These are phyloP conservation scores for Rosa hybrid DNA, from an alignment of 331 rosid species.

Conservation along the genomic window DNA sequence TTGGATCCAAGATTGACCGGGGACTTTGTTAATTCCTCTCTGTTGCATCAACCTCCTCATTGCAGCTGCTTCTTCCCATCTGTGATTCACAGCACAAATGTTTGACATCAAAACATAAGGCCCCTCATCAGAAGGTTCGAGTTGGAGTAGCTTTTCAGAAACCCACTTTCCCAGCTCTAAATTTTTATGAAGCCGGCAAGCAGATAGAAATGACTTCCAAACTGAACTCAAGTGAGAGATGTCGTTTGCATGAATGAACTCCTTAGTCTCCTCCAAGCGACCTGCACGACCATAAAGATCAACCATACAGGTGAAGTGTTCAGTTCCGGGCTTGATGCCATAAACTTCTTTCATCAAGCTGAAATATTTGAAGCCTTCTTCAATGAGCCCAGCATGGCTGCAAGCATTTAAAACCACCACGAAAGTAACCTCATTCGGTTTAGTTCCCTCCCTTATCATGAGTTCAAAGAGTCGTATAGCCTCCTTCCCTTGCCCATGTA, in stretches of 20 bases:
- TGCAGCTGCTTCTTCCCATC: constrained; percentile 81
- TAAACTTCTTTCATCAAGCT: constrained; percentile 69
- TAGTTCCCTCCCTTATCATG: constrained; percentile 55
- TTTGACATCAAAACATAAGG: constrained; percentile 67
- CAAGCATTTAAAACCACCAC: constrained; percentile 79
- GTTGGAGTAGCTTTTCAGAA: constrained; percentile 55
- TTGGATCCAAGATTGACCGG: constrained; percentile 88
- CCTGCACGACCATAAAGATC: constrained; percentile 94
- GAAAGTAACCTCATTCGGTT: constrained; percentile 82
- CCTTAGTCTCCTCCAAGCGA: constrained; percentile 54
- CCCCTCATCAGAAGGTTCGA: constrained; percentile 65
- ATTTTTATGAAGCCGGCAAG: constrained; percentile 71
- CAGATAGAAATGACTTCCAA: constrained; percentile 78
- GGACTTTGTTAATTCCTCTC: constrained; percentile 68
- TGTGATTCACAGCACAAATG: constrained; percentile 50
- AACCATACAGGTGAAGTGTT: constrained; percentile 82
- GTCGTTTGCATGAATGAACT: constrained; percentile 53
- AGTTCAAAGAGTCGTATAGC: constrained; percentile 59
- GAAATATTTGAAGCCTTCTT: constrained; percentile 68
- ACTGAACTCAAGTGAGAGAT: constrained; percentile 66
- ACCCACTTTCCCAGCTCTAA: constrained; percentile 74
- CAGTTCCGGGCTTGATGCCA: constrained; percentile 57
- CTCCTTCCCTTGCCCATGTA: constrained; percentile 69
- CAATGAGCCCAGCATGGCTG: constrained; percentile 77
- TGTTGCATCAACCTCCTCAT: constrained; percentile 64